These are phyloP conservation scores for Boletus vermiculosoides DNA, from an alignment of 768 basidiomycete species.

Conservation along the genomic window DNA sequence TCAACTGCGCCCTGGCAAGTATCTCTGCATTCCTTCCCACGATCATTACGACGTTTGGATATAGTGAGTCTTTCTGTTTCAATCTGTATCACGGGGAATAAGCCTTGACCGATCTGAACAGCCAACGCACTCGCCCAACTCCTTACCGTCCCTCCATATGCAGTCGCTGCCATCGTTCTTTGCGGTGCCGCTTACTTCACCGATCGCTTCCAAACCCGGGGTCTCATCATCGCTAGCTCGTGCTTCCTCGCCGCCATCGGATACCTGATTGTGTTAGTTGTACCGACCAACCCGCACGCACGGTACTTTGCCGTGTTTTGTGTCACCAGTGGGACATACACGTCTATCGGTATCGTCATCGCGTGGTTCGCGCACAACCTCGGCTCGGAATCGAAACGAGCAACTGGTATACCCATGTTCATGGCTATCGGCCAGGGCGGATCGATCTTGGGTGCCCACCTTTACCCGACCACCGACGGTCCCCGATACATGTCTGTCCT, in stretches of 20 bases:
- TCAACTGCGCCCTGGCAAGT: conserved; percentile 75
- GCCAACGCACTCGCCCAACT: conserved; percentile 67
- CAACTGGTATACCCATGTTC: conserved; percentile 73
- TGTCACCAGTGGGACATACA: conserved; percentile 75
- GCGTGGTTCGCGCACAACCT: conserved; percentile 82
- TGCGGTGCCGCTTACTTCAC: conserved; percentile 57
- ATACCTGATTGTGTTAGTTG: conserved; percentile 61
- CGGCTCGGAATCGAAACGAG: conserved; percentile 75
- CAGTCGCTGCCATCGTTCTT: conserved; percentile 64
- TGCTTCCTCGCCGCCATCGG: conserved; percentile 38
- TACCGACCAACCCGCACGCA: conserved; percentile 53
- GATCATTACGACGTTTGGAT: conserved; percentile 72
- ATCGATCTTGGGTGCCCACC: conserved; percentile 70
- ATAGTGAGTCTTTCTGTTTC: conserved; percentile 45
- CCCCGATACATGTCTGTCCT: conserved; percentile 57
- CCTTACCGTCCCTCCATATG: conserved; percentile 81
- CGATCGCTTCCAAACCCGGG: conserved; percentile 64
- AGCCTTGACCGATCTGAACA: conserved; percentile 21
- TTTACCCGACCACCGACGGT: conserved; percentile 63
- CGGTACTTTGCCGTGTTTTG: conserved; percentile 79
- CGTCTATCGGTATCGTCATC: conserved; percentile 68
- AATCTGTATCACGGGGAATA: too few species aligned
- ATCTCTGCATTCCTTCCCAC: conserved; percentile 83
- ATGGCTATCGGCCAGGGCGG: conserved; percentile 82
- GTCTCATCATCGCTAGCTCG: conserved; percentile 34